These are phyloP conservation scores for Aureobasidium sp. DNA, from an alignment of 2,329 filamentous ascomycete species.

Conservation along the genomic window DNA sequence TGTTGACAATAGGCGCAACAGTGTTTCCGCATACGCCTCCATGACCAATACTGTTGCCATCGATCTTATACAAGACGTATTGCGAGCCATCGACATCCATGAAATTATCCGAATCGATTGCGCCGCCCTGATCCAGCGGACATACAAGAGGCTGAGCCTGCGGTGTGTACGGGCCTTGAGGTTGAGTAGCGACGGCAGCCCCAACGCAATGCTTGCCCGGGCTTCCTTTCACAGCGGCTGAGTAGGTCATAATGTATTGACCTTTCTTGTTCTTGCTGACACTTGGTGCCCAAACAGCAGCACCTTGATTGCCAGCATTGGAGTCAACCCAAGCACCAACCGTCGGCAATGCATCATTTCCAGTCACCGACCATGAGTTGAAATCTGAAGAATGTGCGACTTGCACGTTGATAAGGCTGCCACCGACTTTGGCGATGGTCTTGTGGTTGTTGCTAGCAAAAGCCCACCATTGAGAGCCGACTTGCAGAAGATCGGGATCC, in stretches of 20 bases:
- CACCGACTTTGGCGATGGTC: slow-evolving; percentile 28
- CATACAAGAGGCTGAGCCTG: slow-evolving; percentile 30
- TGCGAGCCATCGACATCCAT: slow-evolving; percentile 28
- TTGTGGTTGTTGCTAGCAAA: slow-evolving; percentile 42
- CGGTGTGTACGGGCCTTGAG: slow-evolving; percentile 32
- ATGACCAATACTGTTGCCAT: slow-evolving; percentile 32
- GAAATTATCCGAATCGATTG: slow-evolving; percentile 33
- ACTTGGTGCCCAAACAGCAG: slow-evolving; percentile 41
- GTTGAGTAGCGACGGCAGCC: slow-evolving; percentile 27
- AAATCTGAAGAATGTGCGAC: slow-evolving; percentile 40
- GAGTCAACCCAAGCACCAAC: slow-evolving; percentile 34
- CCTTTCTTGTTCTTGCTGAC: slow-evolving; percentile 31
- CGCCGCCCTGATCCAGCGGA: slow-evolving; percentile 31
- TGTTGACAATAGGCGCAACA: slow-evolving; percentile 24
- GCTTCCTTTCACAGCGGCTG: slow-evolving; percentile 30
- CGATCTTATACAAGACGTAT: slow-evolving; percentile 34
- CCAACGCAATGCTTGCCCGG: slow-evolving; percentile 32
- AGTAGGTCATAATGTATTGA: slow-evolving; percentile 33
- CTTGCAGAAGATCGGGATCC: slow-evolving; percentile 38
- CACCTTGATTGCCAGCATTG: slow-evolving; percentile 26
- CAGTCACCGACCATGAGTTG: slow-evolving; percentile 32
- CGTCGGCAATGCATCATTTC: slow-evolving; percentile 35
- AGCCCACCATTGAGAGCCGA: slow-evolving; percentile 41
- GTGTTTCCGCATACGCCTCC: slow-evolving; percentile 31
- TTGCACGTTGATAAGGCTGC: slow-evolving; percentile 37